Evolutionary conservation across 352 stramenopile species (phyloP).

Genomic region (Phytophthora megakarya): DNA sequence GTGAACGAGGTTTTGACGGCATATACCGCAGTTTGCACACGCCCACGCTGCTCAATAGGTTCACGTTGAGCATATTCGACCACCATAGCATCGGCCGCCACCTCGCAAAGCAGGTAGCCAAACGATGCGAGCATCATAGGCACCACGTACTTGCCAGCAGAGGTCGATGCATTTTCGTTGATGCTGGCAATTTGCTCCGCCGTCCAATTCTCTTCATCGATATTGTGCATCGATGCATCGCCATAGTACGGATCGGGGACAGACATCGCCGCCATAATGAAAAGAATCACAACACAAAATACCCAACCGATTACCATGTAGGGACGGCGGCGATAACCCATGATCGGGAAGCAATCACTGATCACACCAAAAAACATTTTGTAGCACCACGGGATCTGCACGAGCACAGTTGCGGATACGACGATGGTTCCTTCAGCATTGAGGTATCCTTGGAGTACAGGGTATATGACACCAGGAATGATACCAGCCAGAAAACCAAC

Average conservation of each 20-base stretch:
- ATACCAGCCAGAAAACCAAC: constrained; percentile 49
- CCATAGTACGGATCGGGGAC: constrained; percentile 49
- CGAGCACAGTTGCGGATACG: constrained; percentile 45
- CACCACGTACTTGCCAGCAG: constrained; percentile 51
- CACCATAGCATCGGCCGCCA: constrained; percentile 59
- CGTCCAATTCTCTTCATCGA: constrained; percentile 43
- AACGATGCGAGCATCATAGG: constrained; percentile 65
- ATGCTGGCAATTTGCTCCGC: constrained; percentile 38
- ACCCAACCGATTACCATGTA: constrained; percentile 62
- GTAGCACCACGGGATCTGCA: constrained; percentile 57
- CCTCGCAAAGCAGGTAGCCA: constrained; percentile 58
- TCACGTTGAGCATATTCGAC: constrained; percentile 63
- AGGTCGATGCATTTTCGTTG: constrained; percentile 33
- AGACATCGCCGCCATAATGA: constrained; percentile 44
- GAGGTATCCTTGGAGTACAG: constrained; percentile 55
- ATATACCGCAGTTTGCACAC: constrained; percentile 56
- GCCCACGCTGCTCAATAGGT: constrained; percentile 46
- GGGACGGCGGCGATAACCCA: constrained; percentile 50
- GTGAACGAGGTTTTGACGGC: constrained; percentile 46
- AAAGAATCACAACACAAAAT: constrained; percentile 44
- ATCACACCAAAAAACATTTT: constrained; percentile 62
- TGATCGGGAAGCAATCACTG: constrained; percentile 59
- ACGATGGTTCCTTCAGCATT: constrained; percentile 53
- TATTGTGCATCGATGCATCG: constrained; percentile 37
- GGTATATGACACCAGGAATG: constrained; percentile 53